Evolutionary conservation across 2,329 filamentous ascomycete genomes (phyloP), one percentile per base, ranked within the genome.

Genomic region (Rugonectria rugulosa): DNA sequence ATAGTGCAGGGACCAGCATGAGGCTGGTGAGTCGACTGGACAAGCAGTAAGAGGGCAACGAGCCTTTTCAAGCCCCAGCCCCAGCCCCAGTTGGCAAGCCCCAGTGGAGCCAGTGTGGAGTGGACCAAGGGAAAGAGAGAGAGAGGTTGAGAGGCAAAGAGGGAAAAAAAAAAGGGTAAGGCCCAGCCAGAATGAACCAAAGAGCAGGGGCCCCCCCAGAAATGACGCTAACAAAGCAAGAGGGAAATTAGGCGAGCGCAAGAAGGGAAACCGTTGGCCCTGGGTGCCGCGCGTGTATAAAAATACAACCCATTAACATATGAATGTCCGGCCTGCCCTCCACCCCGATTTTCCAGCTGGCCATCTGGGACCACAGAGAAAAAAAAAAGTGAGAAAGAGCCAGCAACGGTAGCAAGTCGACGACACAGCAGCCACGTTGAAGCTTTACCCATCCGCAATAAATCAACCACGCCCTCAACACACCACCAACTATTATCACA

Each of bases 321-420:
- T 76, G 73, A 75, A 75, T 73, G 71, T 70, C 72, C 57, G 70
- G 72, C 73, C 71, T 75, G 74, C 75, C 74, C 74, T 75, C 75
- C 75, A 73, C 73, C 71, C 71, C 69, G 64, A 70, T 74, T 75
- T 71, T 70, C 65, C 71, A 68, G 57, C 62, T 65, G 62, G 62
- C 62, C 65, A 62, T 57, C 61, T n/a, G 52, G 59, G 63, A 66
- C 59, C 63, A 62, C 64, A 42, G n/a, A 14, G n/a, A 40, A 40
- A 40, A 23, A 21, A 34, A 40, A 29, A 42, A 38, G 29, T 27
- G 11, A 15, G 42, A 51, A 58, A 63, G 61, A 50, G 54, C 60
- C 56, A 54, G 50, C 51, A 62, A 38, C n/a, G n/a, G n/a, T n/a
- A n/a, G n/a, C n/a, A n/a, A n/a, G n/a, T n/a, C n/a, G n/a, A n/a